Conservation (phyloP, 768 basidiomycete genomes). For the Russula lepida region DNA sequence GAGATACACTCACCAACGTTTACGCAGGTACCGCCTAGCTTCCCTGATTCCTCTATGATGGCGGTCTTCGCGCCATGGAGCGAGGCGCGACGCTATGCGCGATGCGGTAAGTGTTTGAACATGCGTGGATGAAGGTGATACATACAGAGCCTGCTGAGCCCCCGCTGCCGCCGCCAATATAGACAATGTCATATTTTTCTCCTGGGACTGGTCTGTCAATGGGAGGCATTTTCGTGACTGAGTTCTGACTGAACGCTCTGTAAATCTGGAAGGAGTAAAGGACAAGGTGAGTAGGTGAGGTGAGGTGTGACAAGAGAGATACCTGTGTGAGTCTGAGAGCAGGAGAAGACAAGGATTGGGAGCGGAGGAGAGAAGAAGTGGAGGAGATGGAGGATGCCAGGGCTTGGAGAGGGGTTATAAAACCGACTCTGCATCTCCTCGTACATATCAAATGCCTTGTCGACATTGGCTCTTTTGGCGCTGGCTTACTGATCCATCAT, state of each 20-base stretch:
- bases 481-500: too few species aligned
- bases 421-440: too few species aligned
- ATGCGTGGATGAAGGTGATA: slow-evolving; percentile 4
- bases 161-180: slow-evolving; percentile 91
- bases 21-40: slow-evolving; percentile 92
- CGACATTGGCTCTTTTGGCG: too few species aligned
- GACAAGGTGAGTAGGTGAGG: not conserved
- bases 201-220: slow-evolving; percentile 47
- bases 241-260: slow-evolving; percentile 35
- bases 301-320: not conserved
- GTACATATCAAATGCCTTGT: too few species aligned
- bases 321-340: slow-evolving; percentile 13
- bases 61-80: slow-evolving; percentile 91
- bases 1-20: slow-evolving; percentile 70
- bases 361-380: not conserved
- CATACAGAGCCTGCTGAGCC: slow-evolving; percentile 82
- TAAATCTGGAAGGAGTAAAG: slow-evolving; percentile 32
- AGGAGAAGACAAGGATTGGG: slow-evolving; percentile 5
- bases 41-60: slow-evolving; percentile 65
- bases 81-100: slow-evolving; percentile 73
- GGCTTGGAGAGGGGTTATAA: not conserved
- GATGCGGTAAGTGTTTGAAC: not conserved
- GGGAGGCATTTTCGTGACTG: slow-evolving; percentile 57
- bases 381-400: not conserved
- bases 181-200: slow-evolving; percentile 74